Evolutionary conservation across 2,329 filamentous ascomycete species (phyloP), one percentile per base, ranked within the genome.

Genomic region (Penicillium aurantiogriseum): DNA sequence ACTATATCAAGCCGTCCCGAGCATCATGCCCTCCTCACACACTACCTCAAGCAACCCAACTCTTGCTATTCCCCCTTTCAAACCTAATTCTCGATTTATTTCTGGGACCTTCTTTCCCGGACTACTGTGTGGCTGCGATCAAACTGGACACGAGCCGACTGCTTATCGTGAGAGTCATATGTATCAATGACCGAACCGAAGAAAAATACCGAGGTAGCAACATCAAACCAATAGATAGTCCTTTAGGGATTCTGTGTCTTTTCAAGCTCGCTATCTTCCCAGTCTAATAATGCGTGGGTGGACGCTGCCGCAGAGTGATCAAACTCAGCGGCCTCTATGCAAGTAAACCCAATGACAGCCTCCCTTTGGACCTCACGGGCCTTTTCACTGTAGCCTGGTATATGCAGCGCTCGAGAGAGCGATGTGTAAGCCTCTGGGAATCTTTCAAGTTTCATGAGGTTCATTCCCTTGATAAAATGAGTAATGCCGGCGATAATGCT

Each of bases 391-490:
- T 69, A 68, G 15, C 53, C 59, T n/a, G 60, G 62, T 3, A 57
- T 57, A 17, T 51, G 27, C 13, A 66, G 48, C 2, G 60, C 57
- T 35, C 52, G 45, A 10, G 62, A 55, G 42, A 67, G 56, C 1
- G 57, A 56, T 50, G 49, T 55, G 27, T 64, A 67, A 23, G 66
- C 66, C 13, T 58, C 56, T 4, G 56, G 36, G 50, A 61, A 63
- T 4, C 58, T 19, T 19, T 52, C 51, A 21, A 55, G 27, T 29
- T 57, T 53, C 47, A 67, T 56, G 10, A 65, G 55, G 36, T 63
- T 62, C 44, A 58, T 57, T 10, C 62, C 65, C 35, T 53, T 58
- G 6, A 68, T 52, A 31, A 62, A 68, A n/a, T 60, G 38, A 7
- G 65, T 58, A 46, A 67, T 64, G 13, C 53, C 61, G 21, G 42